Percentiles rank a stretch among this genome's conserved stretches.
Evolutionary conservation across 2,329 filamentous ascomycete species (phyloP).

Genomic region (Cryphonectria radicalis): DNA sequence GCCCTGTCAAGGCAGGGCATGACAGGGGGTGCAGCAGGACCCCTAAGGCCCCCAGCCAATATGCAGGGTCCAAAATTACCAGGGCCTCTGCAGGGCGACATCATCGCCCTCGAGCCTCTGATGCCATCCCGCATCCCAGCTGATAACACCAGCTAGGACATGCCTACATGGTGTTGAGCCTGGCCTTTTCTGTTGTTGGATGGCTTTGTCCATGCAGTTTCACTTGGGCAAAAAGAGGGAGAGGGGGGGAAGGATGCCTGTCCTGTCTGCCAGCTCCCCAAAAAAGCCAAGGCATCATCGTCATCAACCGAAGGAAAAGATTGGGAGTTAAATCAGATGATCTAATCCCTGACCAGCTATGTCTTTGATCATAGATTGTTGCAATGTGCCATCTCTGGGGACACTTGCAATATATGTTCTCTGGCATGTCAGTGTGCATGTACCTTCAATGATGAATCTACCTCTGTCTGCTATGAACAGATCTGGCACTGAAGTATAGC

Average conservation of each 20-base stretch:
- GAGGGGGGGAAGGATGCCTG: not conserved
- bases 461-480: too few species aligned
- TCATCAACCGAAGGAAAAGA: not conserved
- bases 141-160: conserved; percentile 24
- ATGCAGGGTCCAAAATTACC: conserved; percentile 31
- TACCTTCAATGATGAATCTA: too few species aligned
- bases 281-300: not conserved
- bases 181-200: not conserved
- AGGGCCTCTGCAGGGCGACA: conserved; percentile 25
- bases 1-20: not conserved
- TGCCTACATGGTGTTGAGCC: not conserved
- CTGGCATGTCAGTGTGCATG: too few species aligned
- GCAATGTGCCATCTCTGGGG: too few species aligned
- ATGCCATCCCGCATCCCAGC: conserved; percentile 14
- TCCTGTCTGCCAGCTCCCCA: not conserved
- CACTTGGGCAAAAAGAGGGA: not conserved
- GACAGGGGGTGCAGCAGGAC: conserved; percentile 19
- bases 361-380: too few species aligned
- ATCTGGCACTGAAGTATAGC: not conserved
- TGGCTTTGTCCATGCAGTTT: not conserved
- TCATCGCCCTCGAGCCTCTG: conserved; percentile 21
- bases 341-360: not conserved
- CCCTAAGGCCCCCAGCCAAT: conserved; percentile 30
- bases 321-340: too few species aligned
- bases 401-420: too few species aligned